Evolutionary conservation across 495 filamentous ascomycete species (phyloP).

Genomic region (Articulospora tetracladia): DNA sequence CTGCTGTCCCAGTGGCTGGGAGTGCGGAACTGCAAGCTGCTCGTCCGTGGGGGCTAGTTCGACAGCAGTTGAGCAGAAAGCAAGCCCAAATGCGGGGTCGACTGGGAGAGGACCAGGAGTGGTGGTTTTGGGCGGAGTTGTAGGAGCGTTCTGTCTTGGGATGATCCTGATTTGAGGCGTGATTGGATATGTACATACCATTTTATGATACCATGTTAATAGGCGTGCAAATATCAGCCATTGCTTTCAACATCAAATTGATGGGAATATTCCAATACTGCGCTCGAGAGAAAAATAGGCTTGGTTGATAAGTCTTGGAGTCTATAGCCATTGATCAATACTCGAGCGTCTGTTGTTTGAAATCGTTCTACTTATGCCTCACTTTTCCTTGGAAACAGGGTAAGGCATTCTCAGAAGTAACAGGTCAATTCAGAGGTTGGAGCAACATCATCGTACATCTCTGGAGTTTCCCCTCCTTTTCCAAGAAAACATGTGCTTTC

Average conservation of each 20-base stretch:
- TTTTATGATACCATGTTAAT: too few species aligned
- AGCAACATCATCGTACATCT: background rate
- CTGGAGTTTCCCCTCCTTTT: background rate
- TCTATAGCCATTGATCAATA: too few species aligned
- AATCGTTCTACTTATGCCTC: too few species aligned
- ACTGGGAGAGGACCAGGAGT: background rate
- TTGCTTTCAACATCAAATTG: too few species aligned
- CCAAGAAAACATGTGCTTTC: background rate
- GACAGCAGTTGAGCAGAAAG: constrained; percentile 61
- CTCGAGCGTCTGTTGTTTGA: too few species aligned
- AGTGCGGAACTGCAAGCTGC: constrained; percentile 69
- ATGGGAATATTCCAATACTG: too few species aligned
- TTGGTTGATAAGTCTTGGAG: too few species aligned
- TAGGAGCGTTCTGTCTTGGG: background rate
- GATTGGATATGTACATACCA: background rate
- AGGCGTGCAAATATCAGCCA: too few species aligned
- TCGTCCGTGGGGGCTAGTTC: constrained; percentile 43
- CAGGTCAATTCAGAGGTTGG: background rate
- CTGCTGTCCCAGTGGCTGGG: constrained; percentile 75
- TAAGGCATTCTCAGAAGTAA: too few species aligned
- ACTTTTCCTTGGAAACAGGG: too few species aligned
- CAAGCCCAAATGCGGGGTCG: constrained; percentile 17
- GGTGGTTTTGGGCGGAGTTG: background rate
- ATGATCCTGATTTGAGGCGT: background rate
- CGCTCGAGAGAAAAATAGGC: too few species aligned